Evolutionary conservation across 2,329 filamentous ascomycete species (phyloP).

Genomic region (Colletotrichum brevisporum): DNA sequence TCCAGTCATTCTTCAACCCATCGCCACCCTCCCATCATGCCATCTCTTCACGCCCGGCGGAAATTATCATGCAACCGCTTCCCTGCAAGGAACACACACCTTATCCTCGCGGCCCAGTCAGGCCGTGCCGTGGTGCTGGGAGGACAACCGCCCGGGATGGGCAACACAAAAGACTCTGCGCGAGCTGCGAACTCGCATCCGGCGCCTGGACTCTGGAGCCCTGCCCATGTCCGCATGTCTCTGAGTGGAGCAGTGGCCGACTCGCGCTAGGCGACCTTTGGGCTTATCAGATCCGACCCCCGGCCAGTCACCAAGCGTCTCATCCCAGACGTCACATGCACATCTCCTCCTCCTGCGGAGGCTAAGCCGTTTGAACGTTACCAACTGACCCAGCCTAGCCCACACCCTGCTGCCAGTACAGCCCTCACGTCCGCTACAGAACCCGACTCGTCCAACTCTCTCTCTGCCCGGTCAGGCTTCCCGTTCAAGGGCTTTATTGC

Average conservation of each 20-base stretch:
- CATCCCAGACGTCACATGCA: conserved; percentile 37
- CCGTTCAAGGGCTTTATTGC: conserved; percentile 8
- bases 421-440: conserved; percentile 22
- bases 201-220: conserved; percentile 16
- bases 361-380: conserved; percentile 18
- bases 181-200: conserved; percentile 15
- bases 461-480: background rate
- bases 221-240: conserved; percentile 34
- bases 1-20: conserved; percentile 5
- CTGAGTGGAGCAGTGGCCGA: conserved; percentile 21
- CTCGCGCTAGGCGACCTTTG: conserved; percentile 27
- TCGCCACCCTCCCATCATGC: background rate
- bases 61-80: conserved; percentile 12
- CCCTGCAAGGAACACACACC: conserved; percentile 15
- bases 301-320: conserved; percentile 32
- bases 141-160: background rate
- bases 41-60: background rate
- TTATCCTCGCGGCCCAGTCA: background rate
- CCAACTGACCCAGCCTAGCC: conserved; percentile 20
- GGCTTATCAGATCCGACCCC: conserved; percentile 40
- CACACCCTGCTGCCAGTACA: conserved; percentile 4
- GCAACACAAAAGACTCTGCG: background rate
- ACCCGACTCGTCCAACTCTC: conserved; percentile 24
- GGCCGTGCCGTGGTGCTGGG: background rate
- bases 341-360: conserved; percentile 30